Conservation (phyloP, 2,329 filamentous ascomycete genomes). For the Mycosphaerella arachidis region DNA sequence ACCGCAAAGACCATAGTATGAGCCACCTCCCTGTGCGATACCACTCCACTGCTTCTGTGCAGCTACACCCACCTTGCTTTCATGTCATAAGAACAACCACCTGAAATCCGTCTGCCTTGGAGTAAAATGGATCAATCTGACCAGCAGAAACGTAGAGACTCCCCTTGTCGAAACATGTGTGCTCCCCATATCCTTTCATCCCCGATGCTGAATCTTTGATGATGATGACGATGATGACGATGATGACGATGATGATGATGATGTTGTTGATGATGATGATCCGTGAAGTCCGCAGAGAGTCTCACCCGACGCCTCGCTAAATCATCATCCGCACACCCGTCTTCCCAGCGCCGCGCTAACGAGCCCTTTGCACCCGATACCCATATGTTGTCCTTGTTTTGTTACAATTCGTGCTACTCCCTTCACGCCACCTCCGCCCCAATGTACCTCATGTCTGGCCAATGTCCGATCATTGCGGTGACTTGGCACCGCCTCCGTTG, state of each 20-base stretch:
- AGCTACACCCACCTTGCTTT: not conserved
- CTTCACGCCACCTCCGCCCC: not conserved
- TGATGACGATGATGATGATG: not conserved
- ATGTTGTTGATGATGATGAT: conserved; percentile 14
- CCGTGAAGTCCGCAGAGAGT: conserved; percentile 8
- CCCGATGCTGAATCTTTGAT: not conserved
- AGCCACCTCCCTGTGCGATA: not conserved
- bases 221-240: conserved; percentile 12
- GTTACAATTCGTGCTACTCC: conserved; percentile 18
- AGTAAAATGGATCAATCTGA: conserved; percentile 5
- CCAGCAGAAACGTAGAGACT: conserved; percentile 2
- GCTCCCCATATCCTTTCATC: conserved; percentile 4
- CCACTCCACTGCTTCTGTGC: not conserved
- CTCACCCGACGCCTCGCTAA: conserved; percentile 23
- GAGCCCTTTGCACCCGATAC: conserved; percentile 23
- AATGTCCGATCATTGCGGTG: conserved; percentile 26
- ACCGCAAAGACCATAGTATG: not conserved
- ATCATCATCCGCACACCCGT: conserved; percentile 18
- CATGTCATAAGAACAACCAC: not conserved
- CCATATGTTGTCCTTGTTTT: conserved; percentile 25
- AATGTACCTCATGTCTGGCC: not conserved
- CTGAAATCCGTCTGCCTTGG: not conserved
- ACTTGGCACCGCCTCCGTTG: conserved; percentile 36
- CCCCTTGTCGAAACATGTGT: not conserved
- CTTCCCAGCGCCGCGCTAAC: conserved; percentile 24